A percentile compares a stretch with the other conserved stretches of the same genome.
Evolutionary conservation across 306 rosid species (phyloP).

Genomic region (Pueraria montana): DNA sequence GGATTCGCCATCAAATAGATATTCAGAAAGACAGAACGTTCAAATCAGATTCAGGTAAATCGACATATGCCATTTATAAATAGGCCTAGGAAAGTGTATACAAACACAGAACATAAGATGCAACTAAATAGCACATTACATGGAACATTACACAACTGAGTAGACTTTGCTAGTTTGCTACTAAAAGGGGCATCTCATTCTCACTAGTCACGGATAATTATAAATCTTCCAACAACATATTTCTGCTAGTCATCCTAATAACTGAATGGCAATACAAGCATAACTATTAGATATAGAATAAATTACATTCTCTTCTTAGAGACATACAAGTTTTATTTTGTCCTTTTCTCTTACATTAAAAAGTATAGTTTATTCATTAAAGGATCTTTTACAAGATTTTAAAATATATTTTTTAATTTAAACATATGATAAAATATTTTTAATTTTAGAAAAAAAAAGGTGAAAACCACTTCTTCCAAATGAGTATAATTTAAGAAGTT

Average conservation of each 20-base stretch:
- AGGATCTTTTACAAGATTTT: too few relatives aligned
- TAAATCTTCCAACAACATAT: not conserved
- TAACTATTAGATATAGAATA: too few relatives aligned
- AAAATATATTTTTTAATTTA: too few relatives aligned
- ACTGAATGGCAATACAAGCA: too few relatives aligned
- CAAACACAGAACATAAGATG: not conserved
- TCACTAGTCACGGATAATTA: not conserved
- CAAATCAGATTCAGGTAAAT: not conserved
- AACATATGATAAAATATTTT: too few relatives aligned
- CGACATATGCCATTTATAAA: not conserved
- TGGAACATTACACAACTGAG: not conserved
- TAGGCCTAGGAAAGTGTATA: not conserved
- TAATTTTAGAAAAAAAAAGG: too few relatives aligned
- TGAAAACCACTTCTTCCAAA: too few relatives aligned
- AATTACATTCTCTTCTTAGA: too few relatives aligned
- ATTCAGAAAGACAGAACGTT: not conserved
- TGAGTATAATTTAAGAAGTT: too few relatives aligned
- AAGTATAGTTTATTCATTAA: too few relatives aligned
- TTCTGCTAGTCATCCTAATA: not conserved
- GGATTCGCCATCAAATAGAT: not conserved
- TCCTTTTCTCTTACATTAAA: too few relatives aligned
- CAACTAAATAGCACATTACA: not conserved
- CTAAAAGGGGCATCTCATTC: not conserved
- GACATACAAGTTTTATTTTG: too few relatives aligned
- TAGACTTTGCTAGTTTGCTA: not conserved